Conservation (phyloP, 768 basidiomycete species). For the Cyathus striatus region DNA sequence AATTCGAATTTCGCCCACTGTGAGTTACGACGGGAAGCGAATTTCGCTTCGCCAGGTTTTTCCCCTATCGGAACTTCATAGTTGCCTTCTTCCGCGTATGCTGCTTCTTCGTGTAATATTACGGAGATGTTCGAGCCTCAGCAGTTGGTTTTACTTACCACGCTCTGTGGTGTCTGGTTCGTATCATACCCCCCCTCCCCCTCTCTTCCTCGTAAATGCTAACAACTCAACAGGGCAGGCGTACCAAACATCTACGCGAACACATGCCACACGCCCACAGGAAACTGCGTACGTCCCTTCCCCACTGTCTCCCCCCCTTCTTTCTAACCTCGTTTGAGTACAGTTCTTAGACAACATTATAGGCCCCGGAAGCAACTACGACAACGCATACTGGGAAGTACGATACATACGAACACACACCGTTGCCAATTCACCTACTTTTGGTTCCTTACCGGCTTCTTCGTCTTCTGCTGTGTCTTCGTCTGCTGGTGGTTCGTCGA, state of each 20-base stretch:
- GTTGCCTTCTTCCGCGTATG: constrained; percentile 36
- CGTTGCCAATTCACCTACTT: no score
- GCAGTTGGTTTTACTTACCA: constrained; percentile 47
- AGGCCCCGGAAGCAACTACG: constrained; percentile 40
- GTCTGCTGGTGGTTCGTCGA: no score
- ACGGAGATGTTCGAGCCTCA: constrained; percentile 37
- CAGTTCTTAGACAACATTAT: constrained; percentile 40
- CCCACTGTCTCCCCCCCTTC: no score
- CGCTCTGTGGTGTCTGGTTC: constrained; percentile 44
- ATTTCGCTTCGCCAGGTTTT: no score
- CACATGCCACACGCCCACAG: constrained; percentile 23
- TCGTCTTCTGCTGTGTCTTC: no score
- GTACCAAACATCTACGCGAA: constrained; percentile 17
- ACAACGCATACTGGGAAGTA: constrained; percentile 57
- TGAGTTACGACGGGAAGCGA: no score
- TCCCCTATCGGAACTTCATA: no score
- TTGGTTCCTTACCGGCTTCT: no score
- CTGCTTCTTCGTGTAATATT: constrained; percentile 34
- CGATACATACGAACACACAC: constrained; percentile 53
- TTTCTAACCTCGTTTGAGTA: not conserved
- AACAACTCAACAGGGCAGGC: constrained; percentile 34
- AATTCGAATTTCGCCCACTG: no score
- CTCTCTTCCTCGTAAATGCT: not conserved
- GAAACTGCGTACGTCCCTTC: constrained; percentile 22
- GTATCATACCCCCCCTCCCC: constrained; percentile 3